These are phyloP conservation scores for Ogataea chonburiensis DNA, from an alignment of 805 yeast species.

Conservation along the genomic window DNA sequence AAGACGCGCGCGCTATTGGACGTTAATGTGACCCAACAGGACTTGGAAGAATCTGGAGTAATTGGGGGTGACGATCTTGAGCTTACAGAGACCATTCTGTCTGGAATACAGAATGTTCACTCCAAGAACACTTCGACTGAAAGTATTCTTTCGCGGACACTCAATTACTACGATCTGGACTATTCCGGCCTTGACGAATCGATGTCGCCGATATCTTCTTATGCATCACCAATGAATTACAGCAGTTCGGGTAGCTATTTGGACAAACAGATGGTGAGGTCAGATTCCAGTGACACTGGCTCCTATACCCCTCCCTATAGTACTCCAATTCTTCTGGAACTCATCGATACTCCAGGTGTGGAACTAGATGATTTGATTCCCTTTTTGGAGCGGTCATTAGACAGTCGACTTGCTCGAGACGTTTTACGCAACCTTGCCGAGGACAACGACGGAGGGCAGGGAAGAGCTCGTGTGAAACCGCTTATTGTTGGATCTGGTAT, in stretches of 20 bases:
- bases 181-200: constrained; percentile 22
- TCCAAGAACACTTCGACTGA: constrained; percentile 12
- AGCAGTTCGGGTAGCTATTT: constrained; percentile 9
- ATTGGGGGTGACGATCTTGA: constrained; percentile 14
- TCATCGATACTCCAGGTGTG: constrained; percentile 75
- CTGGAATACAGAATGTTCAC: constrained; percentile 12
- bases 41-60: constrained; percentile 32
- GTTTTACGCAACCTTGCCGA: constrained; percentile 60
- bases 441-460: constrained; percentile 28
- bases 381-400: constrained; percentile 68
- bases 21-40: constrained; percentile 43
- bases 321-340: constrained; percentile 62
- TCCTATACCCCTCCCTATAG: constrained; percentile 47
- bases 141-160: constrained; percentile 18
- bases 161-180: constrained; percentile 31
- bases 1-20: constrained; percentile 46
- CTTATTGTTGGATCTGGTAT: constrained; percentile 77
- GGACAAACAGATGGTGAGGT: constrained; percentile 6
- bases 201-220: constrained; percentile 13
- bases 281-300: constrained; percentile 9
- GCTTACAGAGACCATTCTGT: constrained; percentile 18
- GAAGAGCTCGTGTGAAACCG: constrained; percentile 51
- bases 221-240: constrained; percentile 13
- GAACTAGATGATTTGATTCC: constrained; percentile 68
- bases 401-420: constrained; percentile 57